Conservation (phyloP, 768 basidiomycete species). For the Pseudohyphozyma bogoriensis region DNA sequence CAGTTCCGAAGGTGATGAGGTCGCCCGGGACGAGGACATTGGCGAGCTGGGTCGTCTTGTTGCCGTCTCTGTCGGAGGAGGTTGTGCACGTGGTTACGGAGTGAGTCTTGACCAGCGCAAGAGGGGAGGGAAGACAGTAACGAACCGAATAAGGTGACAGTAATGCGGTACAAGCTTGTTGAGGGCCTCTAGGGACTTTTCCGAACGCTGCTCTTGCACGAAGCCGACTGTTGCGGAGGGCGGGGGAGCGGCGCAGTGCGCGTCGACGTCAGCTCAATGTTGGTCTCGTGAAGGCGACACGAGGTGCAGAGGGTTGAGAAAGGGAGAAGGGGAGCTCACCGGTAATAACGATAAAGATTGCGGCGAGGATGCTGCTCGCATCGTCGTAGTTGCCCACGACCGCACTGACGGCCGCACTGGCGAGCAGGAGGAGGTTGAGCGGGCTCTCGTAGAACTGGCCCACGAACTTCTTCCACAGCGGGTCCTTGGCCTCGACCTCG, state of each 20-base stretch:
- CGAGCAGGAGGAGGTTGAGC: conserved; percentile 78
- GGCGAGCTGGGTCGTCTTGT: conserved; percentile 69
- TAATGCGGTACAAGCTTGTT: conserved; percentile 97
- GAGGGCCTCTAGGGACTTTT: conserved; percentile 84
- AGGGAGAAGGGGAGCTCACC: conserved; percentile 45
- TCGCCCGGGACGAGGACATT: conserved; percentile 97
- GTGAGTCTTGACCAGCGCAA: too few relatives aligned
- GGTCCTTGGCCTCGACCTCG: conserved; percentile 69
- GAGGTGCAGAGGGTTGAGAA: not conserved
- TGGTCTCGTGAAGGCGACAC: not conserved
- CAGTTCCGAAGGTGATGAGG: conserved; percentile 75
- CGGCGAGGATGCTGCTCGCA: conserved; percentile 82
- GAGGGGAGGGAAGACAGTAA: not conserved
- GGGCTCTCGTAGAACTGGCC: conserved; percentile 95
- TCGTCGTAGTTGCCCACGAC: conserved; percentile 94
- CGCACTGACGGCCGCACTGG: conserved; percentile 77
- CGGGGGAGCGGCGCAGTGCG: not conserved
- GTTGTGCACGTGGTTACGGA: too few relatives aligned
- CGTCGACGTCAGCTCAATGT: conserved; percentile 2
- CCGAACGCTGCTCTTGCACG: conserved; percentile 87
- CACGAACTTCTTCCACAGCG: conserved; percentile 72
- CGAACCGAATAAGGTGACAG: conserved; percentile 70
- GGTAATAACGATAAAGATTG: conserved; percentile 83
- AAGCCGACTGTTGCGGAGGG: conserved; percentile 66
- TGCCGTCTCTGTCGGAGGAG: conserved; percentile 45